A percentile compares a stretch with the other conserved stretches of the same genome.
Conservation (phyloP, 345 rosid species). For the Camelina hispida region DNA sequence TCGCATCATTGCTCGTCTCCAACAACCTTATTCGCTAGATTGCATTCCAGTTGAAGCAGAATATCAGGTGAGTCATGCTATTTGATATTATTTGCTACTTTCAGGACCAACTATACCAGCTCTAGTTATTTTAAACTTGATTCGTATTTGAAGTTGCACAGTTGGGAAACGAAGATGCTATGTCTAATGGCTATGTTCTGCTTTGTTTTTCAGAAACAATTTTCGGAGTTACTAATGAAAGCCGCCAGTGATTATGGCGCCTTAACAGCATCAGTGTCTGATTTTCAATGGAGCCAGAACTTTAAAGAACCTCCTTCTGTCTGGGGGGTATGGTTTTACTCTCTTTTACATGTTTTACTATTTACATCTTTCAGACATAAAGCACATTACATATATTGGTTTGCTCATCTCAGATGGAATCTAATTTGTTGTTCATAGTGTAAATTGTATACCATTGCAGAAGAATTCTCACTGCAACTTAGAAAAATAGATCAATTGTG, state of each 20-base stretch:
- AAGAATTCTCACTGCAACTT: background rate
- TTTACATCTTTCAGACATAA: conserved; percentile 6
- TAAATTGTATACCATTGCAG: background rate
- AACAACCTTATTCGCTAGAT: conserved; percentile 95
- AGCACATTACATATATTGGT: background rate
- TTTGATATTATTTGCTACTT: conserved; percentile 5
- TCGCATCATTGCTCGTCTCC: conserved; percentile 97
- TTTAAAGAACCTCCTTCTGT: conserved; percentile 96
- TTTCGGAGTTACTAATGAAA: conserved; percentile 92
- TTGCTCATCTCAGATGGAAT: background rate
- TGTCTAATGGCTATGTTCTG: conserved; percentile 27
- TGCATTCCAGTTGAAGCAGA: conserved; percentile 99
- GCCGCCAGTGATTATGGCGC: conserved; percentile 98
- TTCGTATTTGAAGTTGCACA: conserved; percentile 2
- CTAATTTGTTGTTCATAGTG: too few relatives aligned
- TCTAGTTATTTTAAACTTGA: background rate
- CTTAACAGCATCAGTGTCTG: conserved; percentile 87
- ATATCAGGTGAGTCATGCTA: conserved; percentile 69
- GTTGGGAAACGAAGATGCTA: background rate
- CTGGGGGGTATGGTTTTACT: conserved; percentile 80
- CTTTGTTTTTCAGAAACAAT: conserved; percentile 79
- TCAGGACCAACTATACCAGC: background rate
- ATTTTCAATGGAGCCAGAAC: conserved; percentile 98
- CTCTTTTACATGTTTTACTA: conserved; percentile 20
- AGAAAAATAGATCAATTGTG: conserved; percentile 3